Conservation (phyloP, 306 rosid species). For the Acmispon strigosus region DNA sequence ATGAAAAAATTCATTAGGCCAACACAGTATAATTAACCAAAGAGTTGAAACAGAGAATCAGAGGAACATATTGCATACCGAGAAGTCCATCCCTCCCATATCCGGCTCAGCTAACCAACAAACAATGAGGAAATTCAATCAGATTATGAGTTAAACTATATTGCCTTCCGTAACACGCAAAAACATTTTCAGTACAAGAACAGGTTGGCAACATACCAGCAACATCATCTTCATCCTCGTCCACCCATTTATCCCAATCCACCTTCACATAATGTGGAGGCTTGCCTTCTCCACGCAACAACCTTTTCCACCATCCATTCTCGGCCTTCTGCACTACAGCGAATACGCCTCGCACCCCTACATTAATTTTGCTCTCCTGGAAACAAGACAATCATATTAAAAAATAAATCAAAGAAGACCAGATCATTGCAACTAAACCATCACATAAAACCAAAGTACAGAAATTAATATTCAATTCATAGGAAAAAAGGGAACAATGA, state of each 20-base stretch:
- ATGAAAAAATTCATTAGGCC: not conserved
- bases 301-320: conserved; percentile 80
- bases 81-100: conserved; percentile 95
- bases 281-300: conserved; percentile 68
- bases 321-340: conserved; percentile 82
- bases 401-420: not conserved
- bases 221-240: conserved; percentile 82
- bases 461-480: too few relatives aligned
- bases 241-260: conserved; percentile 98
- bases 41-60: not conserved
- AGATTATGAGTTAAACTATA: not conserved
- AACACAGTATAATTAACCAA: not conserved
- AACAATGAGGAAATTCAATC: not conserved
- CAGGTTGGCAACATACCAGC: conserved; percentile 19
- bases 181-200: not conserved
- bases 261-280: conserved; percentile 84
- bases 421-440: not conserved
- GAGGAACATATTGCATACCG: conserved; percentile 46
- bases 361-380: conserved; percentile 86
- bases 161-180: not conserved
- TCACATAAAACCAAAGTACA: not conserved
- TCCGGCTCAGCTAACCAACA: conserved; percentile 51
- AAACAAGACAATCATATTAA: not conserved
- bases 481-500: not conserved
- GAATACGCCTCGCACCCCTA: conserved; percentile 73